A percentile compares a stretch with the other conserved stretches of the same genome.
These are phyloP conservation scores for Cryphonectria nitschkei DNA, from an alignment of 2,329 filamentous ascomycete genomes.

Conservation along the genomic window DNA sequence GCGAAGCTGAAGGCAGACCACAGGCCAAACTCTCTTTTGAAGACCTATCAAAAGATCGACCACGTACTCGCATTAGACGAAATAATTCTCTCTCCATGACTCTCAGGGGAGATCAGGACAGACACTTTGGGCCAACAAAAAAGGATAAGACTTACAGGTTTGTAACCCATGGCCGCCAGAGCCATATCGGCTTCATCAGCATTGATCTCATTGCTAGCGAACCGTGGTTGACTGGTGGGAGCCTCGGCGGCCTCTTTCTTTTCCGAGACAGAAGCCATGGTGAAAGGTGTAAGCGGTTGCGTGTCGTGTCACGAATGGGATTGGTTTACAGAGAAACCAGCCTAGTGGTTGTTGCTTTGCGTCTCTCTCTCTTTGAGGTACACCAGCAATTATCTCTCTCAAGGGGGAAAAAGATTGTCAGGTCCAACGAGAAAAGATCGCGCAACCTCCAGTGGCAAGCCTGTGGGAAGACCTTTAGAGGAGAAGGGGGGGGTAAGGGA, in stretches of 20 bases:
- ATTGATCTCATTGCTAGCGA: conserved; percentile 21
- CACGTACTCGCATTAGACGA: neutral
- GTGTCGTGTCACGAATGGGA: neutral
- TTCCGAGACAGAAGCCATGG: conserved; percentile 20
- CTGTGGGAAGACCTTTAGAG: neutral
- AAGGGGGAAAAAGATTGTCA: neutral
- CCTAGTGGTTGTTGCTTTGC: neutral
- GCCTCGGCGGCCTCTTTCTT: conserved; percentile 19
- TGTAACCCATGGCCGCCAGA: conserved; percentile 43
- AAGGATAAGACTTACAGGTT: conserved; percentile 35
- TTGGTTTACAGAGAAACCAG: neutral
- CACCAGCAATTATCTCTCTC: neutral
- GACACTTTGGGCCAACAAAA: neutral
- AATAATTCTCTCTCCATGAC: neutral
- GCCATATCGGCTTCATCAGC: conserved; percentile 38
- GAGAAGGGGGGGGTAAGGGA: neutral
- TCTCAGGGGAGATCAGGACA: neutral
- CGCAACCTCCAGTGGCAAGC: neutral
- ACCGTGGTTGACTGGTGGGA: neutral
- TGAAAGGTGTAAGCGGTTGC: conserved; percentile 9
- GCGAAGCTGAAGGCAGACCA: conserved; percentile 63
- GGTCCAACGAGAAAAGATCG: neutral
- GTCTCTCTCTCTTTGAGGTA: neutral
- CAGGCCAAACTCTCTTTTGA: conserved; percentile 62
- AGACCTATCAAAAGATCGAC: conserved; percentile 44